Evolutionary conservation across 331 rosid species (phyloP).

Genomic region (Saraca asoca): DNA sequence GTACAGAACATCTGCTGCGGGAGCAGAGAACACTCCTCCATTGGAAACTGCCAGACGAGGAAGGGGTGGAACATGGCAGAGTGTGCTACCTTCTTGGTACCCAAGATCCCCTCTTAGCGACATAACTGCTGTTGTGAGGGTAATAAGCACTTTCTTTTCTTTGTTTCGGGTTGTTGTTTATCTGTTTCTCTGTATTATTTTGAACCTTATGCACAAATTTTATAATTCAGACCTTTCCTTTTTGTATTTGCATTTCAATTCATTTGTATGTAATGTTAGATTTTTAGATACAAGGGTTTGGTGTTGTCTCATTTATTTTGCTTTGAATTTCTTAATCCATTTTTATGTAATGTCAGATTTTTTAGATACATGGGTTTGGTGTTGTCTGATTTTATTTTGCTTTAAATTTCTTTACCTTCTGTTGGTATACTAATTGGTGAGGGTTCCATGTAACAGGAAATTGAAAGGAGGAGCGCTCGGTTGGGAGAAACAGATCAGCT

Average conservation of each 20-base stretch:
- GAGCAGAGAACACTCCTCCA: conserved; percentile 42
- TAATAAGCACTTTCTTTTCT: conserved; percentile 13
- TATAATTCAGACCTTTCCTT: too few species aligned
- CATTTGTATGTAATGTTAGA: too few species aligned
- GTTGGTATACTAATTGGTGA: conserved; percentile 2
- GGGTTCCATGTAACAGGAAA: conserved; percentile 47
- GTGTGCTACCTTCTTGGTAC: conserved; percentile 75
- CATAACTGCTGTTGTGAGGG: conserved; percentile 62
- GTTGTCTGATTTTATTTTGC: too few species aligned
- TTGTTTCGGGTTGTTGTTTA: not conserved
- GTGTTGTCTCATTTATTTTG: too few species aligned
- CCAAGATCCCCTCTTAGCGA: conserved; percentile 81
- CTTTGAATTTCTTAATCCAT: too few species aligned
- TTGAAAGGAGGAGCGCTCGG: conserved; percentile 73
- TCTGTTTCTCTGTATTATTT: not conserved
- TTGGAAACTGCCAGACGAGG: conserved; percentile 35
- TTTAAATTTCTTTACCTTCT: not conserved
- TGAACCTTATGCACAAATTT: too few species aligned
- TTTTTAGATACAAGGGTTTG: too few species aligned
- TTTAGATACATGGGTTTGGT: too few species aligned
- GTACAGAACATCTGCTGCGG: conserved; percentile 9
- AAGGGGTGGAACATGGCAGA: conserved; percentile 38
- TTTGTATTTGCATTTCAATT: too few species aligned
- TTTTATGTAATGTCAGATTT: too few species aligned
- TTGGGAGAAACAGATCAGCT: conserved; percentile 46